phyloP scores from a whole-genome alignment of 352 stramenopile genomes.

The Detonula confervacea region DNA sequence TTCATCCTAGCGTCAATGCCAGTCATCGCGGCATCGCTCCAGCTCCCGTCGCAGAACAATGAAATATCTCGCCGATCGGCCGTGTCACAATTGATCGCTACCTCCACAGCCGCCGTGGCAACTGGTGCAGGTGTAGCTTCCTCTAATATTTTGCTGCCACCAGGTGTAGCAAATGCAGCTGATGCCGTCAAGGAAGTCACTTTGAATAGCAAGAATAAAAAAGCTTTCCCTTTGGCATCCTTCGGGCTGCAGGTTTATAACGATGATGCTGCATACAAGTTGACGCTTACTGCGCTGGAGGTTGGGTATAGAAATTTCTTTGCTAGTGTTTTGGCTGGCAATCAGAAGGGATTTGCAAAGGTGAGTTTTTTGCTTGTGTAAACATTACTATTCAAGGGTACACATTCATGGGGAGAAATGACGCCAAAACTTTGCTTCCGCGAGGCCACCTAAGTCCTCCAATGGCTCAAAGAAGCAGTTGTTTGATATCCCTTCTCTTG shows the following conservation, averaged over 20 bases:
- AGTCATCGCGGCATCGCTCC: slow-evolving; percentile 2
- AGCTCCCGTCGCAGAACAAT: slow-evolving; percentile 17
- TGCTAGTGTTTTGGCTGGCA: slow-evolving; percentile 73
- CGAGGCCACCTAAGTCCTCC: no score
- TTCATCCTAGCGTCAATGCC: slow-evolving; percentile 1
- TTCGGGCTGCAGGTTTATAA: slow-evolving; percentile 80
- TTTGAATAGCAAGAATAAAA: slow-evolving; percentile 59
- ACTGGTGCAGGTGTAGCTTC: no score
- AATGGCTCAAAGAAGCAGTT: no score
- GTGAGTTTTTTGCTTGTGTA: no score
- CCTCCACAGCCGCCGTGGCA: slow-evolving; percentile 21
- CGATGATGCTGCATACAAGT: slow-evolving; percentile 74
- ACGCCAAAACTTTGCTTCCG: no score
- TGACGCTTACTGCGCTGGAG: slow-evolving; percentile 75
- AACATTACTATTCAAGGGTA: no score
- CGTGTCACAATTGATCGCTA: slow-evolving; percentile 28
- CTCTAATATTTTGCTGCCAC: not conserved
- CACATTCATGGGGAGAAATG: no score
- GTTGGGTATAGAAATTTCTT: slow-evolving; percentile 82
- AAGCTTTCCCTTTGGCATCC: slow-evolving; percentile 66
- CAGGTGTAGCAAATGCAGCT: not conserved
- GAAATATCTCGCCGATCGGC: slow-evolving; percentile 48
- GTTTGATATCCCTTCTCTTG: no score
- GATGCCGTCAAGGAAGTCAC: slow-evolving; percentile 9
- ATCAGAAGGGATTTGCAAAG: slow-evolving; percentile 76